Evolutionary conservation across 192 early-diverging fungal genomes (phyloP).

Genomic region (Backusella westeae): DNA sequence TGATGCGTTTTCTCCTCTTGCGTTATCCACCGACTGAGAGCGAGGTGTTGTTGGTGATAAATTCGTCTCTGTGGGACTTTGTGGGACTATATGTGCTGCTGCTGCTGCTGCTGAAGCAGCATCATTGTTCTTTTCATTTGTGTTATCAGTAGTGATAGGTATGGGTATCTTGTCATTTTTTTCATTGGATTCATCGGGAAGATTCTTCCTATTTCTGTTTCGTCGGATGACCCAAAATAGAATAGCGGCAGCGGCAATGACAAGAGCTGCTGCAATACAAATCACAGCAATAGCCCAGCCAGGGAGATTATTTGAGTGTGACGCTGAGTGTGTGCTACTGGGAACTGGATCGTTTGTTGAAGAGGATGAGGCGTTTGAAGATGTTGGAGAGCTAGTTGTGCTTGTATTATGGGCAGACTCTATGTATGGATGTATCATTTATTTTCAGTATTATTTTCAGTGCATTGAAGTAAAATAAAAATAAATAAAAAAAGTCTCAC

Average conservation of each 20-base stretch:
- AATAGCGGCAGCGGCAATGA: slow-evolving; percentile 15
- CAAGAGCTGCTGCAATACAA: slow-evolving; percentile 14
- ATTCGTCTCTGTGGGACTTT: not conserved
- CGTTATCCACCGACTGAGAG: not conserved
- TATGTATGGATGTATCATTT: not conserved
- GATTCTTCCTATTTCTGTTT: not conserved
- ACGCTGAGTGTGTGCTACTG: not conserved
- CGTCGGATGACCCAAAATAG: slow-evolving; percentile 12
- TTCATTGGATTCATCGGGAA: not conserved
- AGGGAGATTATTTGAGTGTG: slow-evolving; percentile 1
- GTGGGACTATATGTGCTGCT: too few relatives aligned
- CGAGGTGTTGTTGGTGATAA: not conserved
- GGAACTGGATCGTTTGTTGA: not conserved
- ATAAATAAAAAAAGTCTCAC: slow-evolving; percentile 10
- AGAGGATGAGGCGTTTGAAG: not conserved
- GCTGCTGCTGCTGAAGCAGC: not conserved
- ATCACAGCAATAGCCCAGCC: slow-evolving; percentile 40
- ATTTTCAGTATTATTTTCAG: not conserved
- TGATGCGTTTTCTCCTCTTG: slow-evolving; percentile 2
- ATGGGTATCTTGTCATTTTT: not conserved
- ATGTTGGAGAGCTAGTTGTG: not conserved
- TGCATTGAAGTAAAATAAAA: not conserved
- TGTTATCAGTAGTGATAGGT: not conserved
- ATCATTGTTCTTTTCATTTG: not conserved
- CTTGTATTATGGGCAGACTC: slow-evolving; percentile 24